These are phyloP conservation scores for Hansfordia pulvinata DNA, from an alignment of 2,329 filamentous ascomycete genomes.

Conservation along the genomic window DNA sequence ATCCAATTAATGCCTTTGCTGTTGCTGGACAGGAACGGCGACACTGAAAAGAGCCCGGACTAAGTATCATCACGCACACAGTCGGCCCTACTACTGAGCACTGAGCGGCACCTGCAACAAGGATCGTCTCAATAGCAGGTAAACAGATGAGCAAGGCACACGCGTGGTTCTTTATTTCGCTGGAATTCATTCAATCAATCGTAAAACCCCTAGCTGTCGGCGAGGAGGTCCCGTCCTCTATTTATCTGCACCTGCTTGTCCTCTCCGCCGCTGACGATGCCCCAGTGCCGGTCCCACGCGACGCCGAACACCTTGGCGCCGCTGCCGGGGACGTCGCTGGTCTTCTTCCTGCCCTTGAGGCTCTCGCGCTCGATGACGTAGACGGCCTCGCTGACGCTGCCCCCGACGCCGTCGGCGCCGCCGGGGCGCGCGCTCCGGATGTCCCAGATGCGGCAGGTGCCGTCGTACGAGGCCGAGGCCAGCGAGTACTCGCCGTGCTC, in stretches of 20 bases:
- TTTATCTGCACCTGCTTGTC: slow-evolving; percentile 95
- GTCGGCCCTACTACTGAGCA: too few relatives aligned
- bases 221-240: slow-evolving; percentile 41
- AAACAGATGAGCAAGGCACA: too few relatives aligned
- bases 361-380: slow-evolving; percentile 66
- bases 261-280: slow-evolving; percentile 84
- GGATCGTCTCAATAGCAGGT: too few relatives aligned
- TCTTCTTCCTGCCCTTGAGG: slow-evolving; percentile 47
- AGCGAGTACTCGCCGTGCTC: slow-evolving; percentile 71
- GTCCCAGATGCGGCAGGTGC: slow-evolving; percentile 90
- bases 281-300: slow-evolving; percentile 71
- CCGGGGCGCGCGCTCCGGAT: slow-evolving; percentile 55
- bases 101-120: too few relatives aligned
- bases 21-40: too few relatives aligned
- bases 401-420: slow-evolving; percentile 44
- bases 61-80: too few relatives aligned
- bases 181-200: too few relatives aligned
- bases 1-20: too few relatives aligned
- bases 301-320: slow-evolving; percentile 86
- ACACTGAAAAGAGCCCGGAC: too few relatives aligned
- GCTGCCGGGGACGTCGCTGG: slow-evolving; percentile 50
- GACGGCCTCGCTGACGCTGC: slow-evolving; percentile 59
- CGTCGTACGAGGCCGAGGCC: slow-evolving; percentile 81
- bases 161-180: too few relatives aligned
- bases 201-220: slow-evolving; percentile 5